These are phyloP conservation scores for Alternaria sp. DNA, from an alignment of 2,329 filamentous ascomycete genomes.

Conservation along the genomic window DNA sequence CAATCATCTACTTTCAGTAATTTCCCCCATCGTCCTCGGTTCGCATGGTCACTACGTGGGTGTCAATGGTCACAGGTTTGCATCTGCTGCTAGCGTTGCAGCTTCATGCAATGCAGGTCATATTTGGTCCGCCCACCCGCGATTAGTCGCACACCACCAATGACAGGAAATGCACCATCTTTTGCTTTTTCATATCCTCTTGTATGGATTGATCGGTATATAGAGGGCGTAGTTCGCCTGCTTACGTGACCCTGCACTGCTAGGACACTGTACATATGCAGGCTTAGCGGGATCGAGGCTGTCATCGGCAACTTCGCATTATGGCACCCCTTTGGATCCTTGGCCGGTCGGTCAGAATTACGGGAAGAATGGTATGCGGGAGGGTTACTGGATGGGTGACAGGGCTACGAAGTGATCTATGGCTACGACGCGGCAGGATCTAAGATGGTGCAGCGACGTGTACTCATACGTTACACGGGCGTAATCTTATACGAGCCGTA, in stretches of 20 bases:
- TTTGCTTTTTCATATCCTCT: background rate
- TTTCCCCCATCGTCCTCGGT: background rate
- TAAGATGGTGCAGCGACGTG: too few relatives aligned
- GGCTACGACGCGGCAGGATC: background rate
- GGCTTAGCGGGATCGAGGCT: background rate
- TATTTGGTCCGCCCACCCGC: background rate
- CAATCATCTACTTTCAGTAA: background rate
- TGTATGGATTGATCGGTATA: background rate
- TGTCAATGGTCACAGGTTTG: background rate
- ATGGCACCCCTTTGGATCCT: background rate
- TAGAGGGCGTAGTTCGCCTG: background rate
- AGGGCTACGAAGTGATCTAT: background rate
- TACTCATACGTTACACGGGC: background rate
- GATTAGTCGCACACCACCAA: background rate
- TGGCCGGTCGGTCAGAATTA: background rate
- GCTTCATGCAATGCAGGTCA: constrained; percentile 4
- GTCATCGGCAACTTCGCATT: background rate
- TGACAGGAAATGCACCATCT: background rate
- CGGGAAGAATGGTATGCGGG: background rate
- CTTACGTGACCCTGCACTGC: constrained; percentile 1
- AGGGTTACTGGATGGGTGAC: background rate
- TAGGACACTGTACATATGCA: background rate
- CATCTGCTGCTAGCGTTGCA: background rate
- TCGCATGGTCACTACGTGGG: background rate
- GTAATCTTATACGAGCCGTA: background rate